Evolutionary conservation across 2,329 filamentous ascomycete genomes (phyloP), one percentile per base, ranked within the genome.

Genomic region (Monosporascus cannonballus): DNA sequence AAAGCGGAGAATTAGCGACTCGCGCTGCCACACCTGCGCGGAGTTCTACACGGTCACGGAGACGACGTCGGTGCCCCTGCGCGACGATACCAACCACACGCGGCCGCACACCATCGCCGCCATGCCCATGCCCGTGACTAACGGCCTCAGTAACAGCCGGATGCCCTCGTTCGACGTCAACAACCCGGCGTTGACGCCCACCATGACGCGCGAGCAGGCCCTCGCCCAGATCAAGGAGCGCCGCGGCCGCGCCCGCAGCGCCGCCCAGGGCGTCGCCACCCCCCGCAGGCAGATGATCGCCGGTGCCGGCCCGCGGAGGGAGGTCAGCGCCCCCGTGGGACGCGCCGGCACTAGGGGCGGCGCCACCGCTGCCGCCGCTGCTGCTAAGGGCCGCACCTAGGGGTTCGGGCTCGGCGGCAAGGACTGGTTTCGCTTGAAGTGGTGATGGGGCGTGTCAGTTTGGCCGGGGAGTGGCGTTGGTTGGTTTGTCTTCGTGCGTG

Each of bases 151-250:
- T 36, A 22, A 48, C 37, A 30, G 51, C 51, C 61, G 65, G 51
- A 59, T 59, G 7, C 71, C 72, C 4, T 74, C 71, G 9, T 83
- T 83, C 59, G 80, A 83, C 64, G 64, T 73, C 41, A 78, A 70
- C 54, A 79, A 84, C 64, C 79, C 80, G 20, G 81, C 81, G 9
- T 67, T 86, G 55, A 84, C 79, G 42, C 81, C 83, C 5, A 86
- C 83, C 39, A 84, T 86, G 80, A 82, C 82, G 25, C 78, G 89
- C 51, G 89, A 90, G 67, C 78, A 90, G 68, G 88, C 88, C 3
- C 77, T 93, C 17, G 86, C 86, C 51, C 83, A 86, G 66, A 92
- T 93, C 59, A 79, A 84, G 50, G 85, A 89, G 70, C 77, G 89
- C 27, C 74, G 89, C 50, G 87, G 86, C 6, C 75, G 89, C 46